phyloP scores from a whole-genome alignment of 1,284 basidiomycete species.

The Heterobasidion occidentale region DNA sequence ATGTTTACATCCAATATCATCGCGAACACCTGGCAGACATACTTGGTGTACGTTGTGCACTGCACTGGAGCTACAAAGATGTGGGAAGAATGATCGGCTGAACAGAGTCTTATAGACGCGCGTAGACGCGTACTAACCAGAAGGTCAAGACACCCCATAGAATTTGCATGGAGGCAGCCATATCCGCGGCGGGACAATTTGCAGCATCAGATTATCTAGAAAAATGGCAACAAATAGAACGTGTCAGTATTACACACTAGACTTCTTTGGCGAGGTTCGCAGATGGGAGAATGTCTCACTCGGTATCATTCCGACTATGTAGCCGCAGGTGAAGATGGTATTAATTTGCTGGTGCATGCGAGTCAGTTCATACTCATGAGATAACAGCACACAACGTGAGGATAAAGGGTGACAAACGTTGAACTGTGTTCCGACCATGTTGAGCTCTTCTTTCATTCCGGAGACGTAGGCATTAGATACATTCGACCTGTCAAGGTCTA shows the following conservation, averaged over 20 bases:
- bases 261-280: too few species aligned
- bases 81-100: background rate
- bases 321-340: constrained; percentile 66
- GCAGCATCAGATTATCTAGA: constrained; percentile 57
- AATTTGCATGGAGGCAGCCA: constrained; percentile 64
- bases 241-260: too few species aligned
- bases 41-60: constrained; percentile 52
- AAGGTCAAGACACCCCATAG: constrained; percentile 59
- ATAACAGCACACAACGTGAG: background rate
- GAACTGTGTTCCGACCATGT: constrained; percentile 62
- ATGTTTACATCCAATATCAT: background rate
- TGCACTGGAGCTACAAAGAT: constrained; percentile 38
- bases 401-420: constrained; percentile 35
- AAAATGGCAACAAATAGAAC: background rate
- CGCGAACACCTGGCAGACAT: constrained; percentile 5
- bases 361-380: background rate
- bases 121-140: constrained; percentile 29
- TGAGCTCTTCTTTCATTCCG: constrained; percentile 75
- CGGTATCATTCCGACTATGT: constrained; percentile 67
- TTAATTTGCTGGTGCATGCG: constrained; percentile 45
- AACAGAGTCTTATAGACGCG: background rate
- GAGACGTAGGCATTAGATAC: constrained; percentile 70
- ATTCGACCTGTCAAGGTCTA: constrained; percentile 61
- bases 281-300: constrained; percentile 26
- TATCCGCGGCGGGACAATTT: constrained; percentile 50